Evolutionary conservation across 2,329 filamentous ascomycete species (phyloP).

Genomic region (Lizonia empirigonia): DNA sequence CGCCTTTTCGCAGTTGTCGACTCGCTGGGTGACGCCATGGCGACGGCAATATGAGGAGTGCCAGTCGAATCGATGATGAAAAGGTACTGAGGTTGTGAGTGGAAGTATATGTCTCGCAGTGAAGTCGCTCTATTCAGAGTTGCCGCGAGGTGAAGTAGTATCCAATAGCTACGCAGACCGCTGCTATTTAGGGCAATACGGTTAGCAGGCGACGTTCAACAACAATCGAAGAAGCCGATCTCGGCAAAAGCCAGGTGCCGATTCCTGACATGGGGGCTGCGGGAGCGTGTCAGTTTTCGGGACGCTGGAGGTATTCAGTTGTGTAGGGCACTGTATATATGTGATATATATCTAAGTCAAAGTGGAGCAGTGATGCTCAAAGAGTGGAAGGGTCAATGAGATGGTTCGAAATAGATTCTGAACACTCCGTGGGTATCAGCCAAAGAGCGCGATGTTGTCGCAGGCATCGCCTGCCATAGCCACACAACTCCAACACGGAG

Average conservation of each 20-base stretch:
- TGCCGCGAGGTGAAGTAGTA: too few relatives aligned
- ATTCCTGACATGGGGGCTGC: constrained; percentile 2
- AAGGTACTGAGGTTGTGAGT: background rate
- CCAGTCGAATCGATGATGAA: background rate
- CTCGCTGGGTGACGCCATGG: constrained; percentile 32
- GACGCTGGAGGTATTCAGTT: background rate
- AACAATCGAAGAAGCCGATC: background rate
- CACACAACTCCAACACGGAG: constrained; percentile 1
- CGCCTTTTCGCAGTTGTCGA: constrained; percentile 33
- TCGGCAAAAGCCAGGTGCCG: background rate
- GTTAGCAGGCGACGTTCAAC: background rate
- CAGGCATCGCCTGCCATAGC: constrained; percentile 8
- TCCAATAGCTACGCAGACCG: too few relatives aligned
- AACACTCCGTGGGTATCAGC: constrained; percentile 7
- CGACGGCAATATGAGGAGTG: background rate
- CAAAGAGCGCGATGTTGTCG: constrained; percentile 1
- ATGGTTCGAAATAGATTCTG: constrained; percentile 3
- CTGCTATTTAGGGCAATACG: background rate
- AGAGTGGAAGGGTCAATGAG: background rate
- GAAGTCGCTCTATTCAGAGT: background rate
- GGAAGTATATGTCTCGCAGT: background rate
- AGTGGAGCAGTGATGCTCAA: background rate
- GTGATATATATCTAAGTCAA: background rate
- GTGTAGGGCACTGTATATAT: background rate
- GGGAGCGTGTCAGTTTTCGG: background rate